Percentiles rank a stretch among this genome's conserved stretches.
These are phyloP conservation scores for Scheffersomyces lignosus DNA, from an alignment of 805 yeast genomes.

Conservation along the genomic window DNA sequence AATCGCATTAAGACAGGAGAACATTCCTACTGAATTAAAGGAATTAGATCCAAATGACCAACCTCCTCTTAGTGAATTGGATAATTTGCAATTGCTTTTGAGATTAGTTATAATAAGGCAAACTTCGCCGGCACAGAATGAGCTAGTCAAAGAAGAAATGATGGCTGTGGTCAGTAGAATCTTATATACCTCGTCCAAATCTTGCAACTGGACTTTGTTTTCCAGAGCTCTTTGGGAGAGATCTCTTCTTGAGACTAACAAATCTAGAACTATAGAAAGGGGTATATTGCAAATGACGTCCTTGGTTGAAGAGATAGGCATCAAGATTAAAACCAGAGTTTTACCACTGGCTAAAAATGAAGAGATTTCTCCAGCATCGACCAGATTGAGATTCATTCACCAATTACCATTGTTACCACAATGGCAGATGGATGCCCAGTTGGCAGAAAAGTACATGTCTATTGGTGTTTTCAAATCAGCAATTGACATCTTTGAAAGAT, in stretches of 20 bases:
- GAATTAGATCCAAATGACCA: conserved; percentile 78
- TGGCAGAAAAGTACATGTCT: conserved; percentile 86
- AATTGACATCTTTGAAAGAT: conserved; percentile 79
- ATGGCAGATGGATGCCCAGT: conserved; percentile 77
- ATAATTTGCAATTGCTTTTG: conserved; percentile 70
- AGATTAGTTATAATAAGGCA: conserved; percentile 63
- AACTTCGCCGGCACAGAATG: conserved; percentile 69
- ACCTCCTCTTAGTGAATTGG: conserved; percentile 69
- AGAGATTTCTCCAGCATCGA: conserved; percentile 40
- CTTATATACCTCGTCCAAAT: conserved; percentile 48
- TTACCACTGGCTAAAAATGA: conserved; percentile 45
- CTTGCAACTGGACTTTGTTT: conserved; percentile 73
- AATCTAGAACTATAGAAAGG: conserved; percentile 86
- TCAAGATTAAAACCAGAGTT: conserved; percentile 56
- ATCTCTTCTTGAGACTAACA: conserved; percentile 75
- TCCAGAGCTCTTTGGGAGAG: conserved; percentile 88
- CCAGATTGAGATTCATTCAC: conserved; percentile 68
- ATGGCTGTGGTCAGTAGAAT: conserved; percentile 73
- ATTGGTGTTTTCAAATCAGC: conserved; percentile 86
- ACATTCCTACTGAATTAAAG: conserved; percentile 56
- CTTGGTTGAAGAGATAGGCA: conserved; percentile 83
- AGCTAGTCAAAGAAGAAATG: conserved; percentile 80
- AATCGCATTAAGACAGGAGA: conserved; percentile 58
- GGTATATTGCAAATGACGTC: conserved; percentile 93
- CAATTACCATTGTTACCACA: conserved; percentile 76